Evolutionary conservation across 2,329 filamentous ascomycete species (phyloP).

Genomic region (Aspergillus sp.): DNA sequence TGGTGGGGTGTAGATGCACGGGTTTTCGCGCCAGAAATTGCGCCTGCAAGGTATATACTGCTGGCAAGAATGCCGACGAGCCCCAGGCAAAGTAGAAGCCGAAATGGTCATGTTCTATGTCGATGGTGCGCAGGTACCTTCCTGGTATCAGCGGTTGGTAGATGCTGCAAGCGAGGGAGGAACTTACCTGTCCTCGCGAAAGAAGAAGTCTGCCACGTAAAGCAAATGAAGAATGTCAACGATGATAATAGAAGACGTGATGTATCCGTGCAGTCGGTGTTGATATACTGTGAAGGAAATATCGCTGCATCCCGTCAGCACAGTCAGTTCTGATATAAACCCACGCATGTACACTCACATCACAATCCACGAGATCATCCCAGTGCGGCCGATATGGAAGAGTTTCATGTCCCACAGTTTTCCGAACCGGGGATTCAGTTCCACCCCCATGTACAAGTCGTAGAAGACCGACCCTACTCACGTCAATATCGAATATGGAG

Average conservation of each 20-base stretch:
- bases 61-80: constrained; percentile 47
- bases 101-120: constrained; percentile 46
- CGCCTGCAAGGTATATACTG: constrained; percentile 49
- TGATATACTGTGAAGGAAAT: constrained; percentile 7
- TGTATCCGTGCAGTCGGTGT: background rate
- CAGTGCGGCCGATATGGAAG: constrained; percentile 50
- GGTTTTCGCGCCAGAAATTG: constrained; percentile 50
- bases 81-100: constrained; percentile 49
- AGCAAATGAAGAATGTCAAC: constrained; percentile 46
- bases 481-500: background rate
- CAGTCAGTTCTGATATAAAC: background rate
- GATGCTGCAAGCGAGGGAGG: background rate
- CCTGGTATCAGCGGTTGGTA: background rate
- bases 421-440: constrained; percentile 48
- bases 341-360: background rate
- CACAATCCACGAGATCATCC: constrained; percentile 51
- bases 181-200: constrained; percentile 49
- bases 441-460: constrained; percentile 50
- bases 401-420: constrained; percentile 48
- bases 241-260: constrained; percentile 28
- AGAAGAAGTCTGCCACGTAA: constrained; percentile 52
- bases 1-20: constrained; percentile 13
- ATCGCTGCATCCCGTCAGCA: background rate
- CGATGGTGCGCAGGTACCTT: constrained; percentile 38
- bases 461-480: constrained; percentile 33